A percentile compares a stretch with the other conserved stretches of the same genome.
Conservation (phyloP, 1,139 yeast genomes). For the Dujonia santamariae region DNA sequence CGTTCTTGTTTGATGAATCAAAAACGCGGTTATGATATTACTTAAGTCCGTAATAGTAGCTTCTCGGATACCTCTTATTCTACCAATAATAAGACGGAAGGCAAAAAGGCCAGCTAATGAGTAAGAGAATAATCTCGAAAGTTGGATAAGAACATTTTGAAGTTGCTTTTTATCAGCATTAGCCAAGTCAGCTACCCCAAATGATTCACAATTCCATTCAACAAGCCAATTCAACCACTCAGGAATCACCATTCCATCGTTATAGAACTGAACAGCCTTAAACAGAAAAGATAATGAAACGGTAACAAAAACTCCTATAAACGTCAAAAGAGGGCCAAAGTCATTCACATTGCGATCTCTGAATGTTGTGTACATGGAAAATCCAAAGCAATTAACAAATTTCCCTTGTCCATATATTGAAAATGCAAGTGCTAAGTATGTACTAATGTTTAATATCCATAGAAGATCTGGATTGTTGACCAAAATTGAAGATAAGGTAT, state of each 20-base stretch:
- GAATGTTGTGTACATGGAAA: conserved; percentile 6
- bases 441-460: conserved; percentile 48
- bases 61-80: conserved; percentile 18
- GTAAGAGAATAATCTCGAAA: conserved; percentile 27
- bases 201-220: conserved; percentile 27
- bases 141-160: conserved; percentile 23
- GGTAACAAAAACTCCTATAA: conserved; percentile 36
- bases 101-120: conserved; percentile 17
- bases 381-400: conserved; percentile 13
- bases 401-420: conserved; percentile 29
- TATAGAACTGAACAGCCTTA: conserved; percentile 54
- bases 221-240: conserved; percentile 26
- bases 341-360: conserved; percentile 14
- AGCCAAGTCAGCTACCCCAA: conserved; percentile 14
- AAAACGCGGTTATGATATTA: conserved; percentile 47
- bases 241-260: conserved; percentile 55
- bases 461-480: conserved; percentile 29
- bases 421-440: conserved; percentile 30
- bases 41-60: conserved; percentile 41
- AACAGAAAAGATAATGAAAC: conserved; percentile 47
- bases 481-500: conserved; percentile 47
- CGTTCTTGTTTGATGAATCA: conserved; percentile 68
- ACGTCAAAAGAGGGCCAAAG: conserved; percentile 29
- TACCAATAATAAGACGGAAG: conserved; percentile 26
- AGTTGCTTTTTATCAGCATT: conserved; percentile 20